Base-by-base conservation (phyloP, 1,139 yeast genomes). In the Geotrichum bryndzae region DNA sequence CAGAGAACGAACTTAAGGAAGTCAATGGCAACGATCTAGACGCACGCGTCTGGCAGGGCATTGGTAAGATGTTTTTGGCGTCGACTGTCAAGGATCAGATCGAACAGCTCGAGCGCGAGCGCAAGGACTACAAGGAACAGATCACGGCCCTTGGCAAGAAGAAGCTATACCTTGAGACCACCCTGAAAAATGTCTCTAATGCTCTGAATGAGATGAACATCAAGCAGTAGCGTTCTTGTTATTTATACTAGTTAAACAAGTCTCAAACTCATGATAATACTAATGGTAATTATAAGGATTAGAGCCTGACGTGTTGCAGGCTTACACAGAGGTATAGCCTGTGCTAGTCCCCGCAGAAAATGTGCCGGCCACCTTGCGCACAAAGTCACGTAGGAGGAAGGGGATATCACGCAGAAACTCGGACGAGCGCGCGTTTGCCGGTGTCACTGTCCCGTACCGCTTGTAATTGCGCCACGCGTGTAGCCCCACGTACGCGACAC, bases 311-410 rank as follows among this genome's bases (percentile, higher is more conserved):
- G 33, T 8, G 15, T 10, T 13, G n/a, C 11, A 41, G 23, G 10
- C 3, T 74, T 79, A 91, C 10, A 91, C 96, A 45, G 97, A 97
- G 72, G 95, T 87, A 73, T 91, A 91, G 41, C 96, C 96, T 72
- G 97, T 83, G 68, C 80, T 72, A 56, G 80, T 74, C n/a, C 94
- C 90, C n/a, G 95, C 90, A 31, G 90, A 82, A 65, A 92, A 79
- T 67, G 86, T 89, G 63, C 83, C 84, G 53, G 85, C 77, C 4
- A 91, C 81, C 73, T 91, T 97, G 65, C 79, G 81, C 46, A 84
- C 71, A 67, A 92, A 87, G 51, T 84, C 85, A 3, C 97, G 96
- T 59, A 90, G 76, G 4, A 91, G 86, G 67, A 88, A 96, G 54
- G 88, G 80, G 61, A 91, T 85, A 70, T 92, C 98, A 66, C 83